Evolutionary conservation across 306 rosid species (phyloP).

Genomic region (Vigna hirtella): DNA sequence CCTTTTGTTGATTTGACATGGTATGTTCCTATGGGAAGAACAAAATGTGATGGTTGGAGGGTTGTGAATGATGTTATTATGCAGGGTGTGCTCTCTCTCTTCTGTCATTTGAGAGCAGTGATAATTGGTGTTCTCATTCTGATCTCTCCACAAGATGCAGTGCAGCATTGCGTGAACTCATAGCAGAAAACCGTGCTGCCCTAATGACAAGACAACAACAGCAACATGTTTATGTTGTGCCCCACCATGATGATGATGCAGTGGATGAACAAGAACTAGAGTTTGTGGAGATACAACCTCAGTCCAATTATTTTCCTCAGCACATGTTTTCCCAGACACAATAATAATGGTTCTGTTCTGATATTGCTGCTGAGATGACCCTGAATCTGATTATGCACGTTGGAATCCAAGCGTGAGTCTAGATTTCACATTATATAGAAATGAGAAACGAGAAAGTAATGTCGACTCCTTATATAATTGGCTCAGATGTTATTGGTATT

Average conservation of each 20-base stretch:
- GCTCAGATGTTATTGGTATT: too few species aligned
- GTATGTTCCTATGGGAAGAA: neutral
- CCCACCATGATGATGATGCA: slow-evolving; percentile 32
- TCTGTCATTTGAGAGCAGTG: slow-evolving; percentile 72
- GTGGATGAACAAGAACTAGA: slow-evolving; percentile 48
- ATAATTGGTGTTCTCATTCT: slow-evolving; percentile 49
- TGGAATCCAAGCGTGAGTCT: too few species aligned
- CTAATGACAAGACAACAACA: slow-evolving; percentile 48
- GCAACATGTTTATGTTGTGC: neutral
- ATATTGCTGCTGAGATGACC: slow-evolving; percentile 39
- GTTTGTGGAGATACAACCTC: slow-evolving; percentile 21
- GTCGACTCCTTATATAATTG: too few species aligned
- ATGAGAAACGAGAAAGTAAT: too few species aligned
- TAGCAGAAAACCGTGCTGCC: slow-evolving; percentile 81
- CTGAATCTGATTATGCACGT: neutral
- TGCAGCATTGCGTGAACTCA: slow-evolving; percentile 75
- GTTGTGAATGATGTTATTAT: neutral
- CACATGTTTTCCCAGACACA: slow-evolving; percentile 54
- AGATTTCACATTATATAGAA: too few species aligned
- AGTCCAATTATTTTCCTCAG: slow-evolving; percentile 40
- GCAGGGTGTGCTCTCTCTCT: slow-evolving; percentile 88
- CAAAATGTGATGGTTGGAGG: slow-evolving; percentile 29
- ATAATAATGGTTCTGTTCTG: slow-evolving; percentile 38
- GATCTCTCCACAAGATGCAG: slow-evolving; percentile 78
- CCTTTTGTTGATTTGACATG: neutral